A percentile compares a stretch with the other conserved stretches of the same genome.
These are phyloP conservation scores for Boletus edulis DNA, from an alignment of 768 basidiomycete genomes.

Conservation along the genomic window DNA sequence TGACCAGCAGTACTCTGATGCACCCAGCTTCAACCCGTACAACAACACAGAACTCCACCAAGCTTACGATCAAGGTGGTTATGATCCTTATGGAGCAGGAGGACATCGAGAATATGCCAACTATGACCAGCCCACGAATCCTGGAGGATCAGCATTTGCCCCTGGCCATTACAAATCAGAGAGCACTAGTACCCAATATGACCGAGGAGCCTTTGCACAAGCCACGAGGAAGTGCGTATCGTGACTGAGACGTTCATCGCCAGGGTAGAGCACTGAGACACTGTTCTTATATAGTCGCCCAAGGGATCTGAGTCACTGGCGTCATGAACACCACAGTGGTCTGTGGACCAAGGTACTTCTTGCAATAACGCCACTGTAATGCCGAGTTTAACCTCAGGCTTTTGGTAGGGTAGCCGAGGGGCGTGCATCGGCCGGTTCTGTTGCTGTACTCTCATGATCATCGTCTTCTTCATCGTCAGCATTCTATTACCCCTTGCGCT, in stretches of 20 bases:
- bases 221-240: conserved; percentile 30
- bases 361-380: not conserved
- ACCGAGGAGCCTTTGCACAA: conserved; percentile 42
- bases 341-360: conserved; percentile 63
- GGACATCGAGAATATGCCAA: conserved; percentile 41
- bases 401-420: conserved; percentile 52
- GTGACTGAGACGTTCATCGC: not conserved
- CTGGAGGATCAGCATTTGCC: conserved; percentile 8
- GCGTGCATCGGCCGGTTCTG: conserved; percentile 67
- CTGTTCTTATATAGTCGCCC: conserved; percentile 12
- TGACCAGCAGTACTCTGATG: conserved; percentile 34
- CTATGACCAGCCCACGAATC: conserved; percentile 13
- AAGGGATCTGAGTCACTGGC: conserved; percentile 46
- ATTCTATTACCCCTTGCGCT: conserved; percentile 65
- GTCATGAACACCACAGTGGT: conserved; percentile 56
- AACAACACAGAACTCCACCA: conserved; percentile 42
- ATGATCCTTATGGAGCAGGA: conserved; percentile 22
- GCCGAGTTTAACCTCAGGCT: not conserved
- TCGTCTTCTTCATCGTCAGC: conserved; percentile 61
- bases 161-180: conserved; percentile 30
- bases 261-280: conserved; percentile 2
- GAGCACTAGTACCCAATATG: conserved; percentile 36
- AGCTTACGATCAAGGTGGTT: conserved; percentile 51
- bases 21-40: conserved; percentile 47
- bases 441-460: conserved; percentile 70